Conservation (phyloP, 2,329 filamentous ascomycete genomes). For the Trichoderma sp. region DNA sequence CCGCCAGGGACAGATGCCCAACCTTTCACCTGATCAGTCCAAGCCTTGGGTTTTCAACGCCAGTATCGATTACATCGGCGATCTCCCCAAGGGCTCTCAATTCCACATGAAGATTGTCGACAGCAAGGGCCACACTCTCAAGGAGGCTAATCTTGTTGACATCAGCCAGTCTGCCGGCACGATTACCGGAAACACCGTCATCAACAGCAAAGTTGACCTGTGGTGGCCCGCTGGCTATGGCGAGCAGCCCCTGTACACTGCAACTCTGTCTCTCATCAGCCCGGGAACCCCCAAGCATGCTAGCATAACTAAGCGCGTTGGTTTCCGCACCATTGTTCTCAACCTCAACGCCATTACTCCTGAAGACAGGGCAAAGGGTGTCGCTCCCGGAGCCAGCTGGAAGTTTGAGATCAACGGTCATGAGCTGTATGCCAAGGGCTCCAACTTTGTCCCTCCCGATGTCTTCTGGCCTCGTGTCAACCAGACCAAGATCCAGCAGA, state of each 20-base stretch:
- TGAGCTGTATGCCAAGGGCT: constrained; percentile 54
- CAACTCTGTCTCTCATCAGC: constrained; percentile 43
- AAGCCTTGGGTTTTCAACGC: constrained; percentile 60
- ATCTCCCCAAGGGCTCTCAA: constrained; percentile 39
- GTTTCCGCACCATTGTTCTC: constrained; percentile 61
- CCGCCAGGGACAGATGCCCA: constrained; percentile 56
- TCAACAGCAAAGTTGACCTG: constrained; percentile 45
- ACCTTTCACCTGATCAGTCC: constrained; percentile 55
- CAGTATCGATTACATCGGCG: constrained; percentile 56
- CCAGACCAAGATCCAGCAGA: constrained; percentile 45
- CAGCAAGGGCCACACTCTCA: constrained; percentile 38
- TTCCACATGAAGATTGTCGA: constrained; percentile 50
- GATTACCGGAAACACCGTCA: constrained; percentile 50
- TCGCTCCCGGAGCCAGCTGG: constrained; percentile 44
- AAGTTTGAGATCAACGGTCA: constrained; percentile 66
- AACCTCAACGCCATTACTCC: constrained; percentile 55
- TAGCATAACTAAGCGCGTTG: constrained; percentile 32
- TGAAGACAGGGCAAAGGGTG: constrained; percentile 50
- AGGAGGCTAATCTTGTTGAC: constrained; percentile 35
- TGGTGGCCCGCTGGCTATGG: constrained; percentile 63
- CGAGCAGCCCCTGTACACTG: constrained; percentile 55
- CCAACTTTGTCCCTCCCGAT: constrained; percentile 25
- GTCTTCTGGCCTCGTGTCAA: constrained; percentile 46
- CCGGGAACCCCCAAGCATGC: constrained; percentile 43
- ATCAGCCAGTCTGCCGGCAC: constrained; percentile 27